These are phyloP conservation scores for Fusarium caatingaense DNA, from an alignment of 2,329 filamentous ascomycete species.

Conservation along the genomic window DNA sequence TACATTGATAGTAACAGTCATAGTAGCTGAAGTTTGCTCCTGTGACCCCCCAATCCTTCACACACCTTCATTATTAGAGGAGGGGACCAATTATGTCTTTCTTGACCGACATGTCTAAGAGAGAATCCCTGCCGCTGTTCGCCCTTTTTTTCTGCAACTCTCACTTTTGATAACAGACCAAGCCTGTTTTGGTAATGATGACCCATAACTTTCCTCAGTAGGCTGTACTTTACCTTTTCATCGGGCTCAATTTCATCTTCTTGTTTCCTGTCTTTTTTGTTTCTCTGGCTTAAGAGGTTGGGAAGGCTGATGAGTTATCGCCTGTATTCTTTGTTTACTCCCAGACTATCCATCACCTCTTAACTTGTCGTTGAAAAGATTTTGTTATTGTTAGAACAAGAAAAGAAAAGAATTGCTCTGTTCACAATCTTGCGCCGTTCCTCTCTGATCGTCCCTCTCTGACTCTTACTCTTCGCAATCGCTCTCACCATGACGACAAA, in stretches of 20 bases:
- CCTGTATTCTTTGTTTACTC: neutral
- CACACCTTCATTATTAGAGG: slow-evolving; percentile 1
- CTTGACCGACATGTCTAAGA: slow-evolving; percentile 18
- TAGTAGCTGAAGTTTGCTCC: slow-evolving; percentile 13
- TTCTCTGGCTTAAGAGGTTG: slow-evolving; percentile 4
- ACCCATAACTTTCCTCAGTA: slow-evolving; percentile 14
- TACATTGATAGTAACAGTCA: neutral
- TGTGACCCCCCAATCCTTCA: slow-evolving; percentile 25
- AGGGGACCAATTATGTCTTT: slow-evolving; percentile 17
- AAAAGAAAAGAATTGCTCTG: slow-evolving; percentile 15
- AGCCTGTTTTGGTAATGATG: slow-evolving; percentile 25
- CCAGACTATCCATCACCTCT: neutral
- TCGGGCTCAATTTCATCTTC: neutral
- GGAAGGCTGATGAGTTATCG: slow-evolving; percentile 12
- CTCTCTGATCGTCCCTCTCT: neutral
- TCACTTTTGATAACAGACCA: slow-evolving; percentile 3
- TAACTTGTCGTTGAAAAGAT: neutral
- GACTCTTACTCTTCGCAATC: slow-evolving; percentile 9
- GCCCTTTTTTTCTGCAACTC: slow-evolving; percentile 21
- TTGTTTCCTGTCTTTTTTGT: slow-evolving; percentile 9
- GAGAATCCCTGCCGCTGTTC: slow-evolving; percentile 12
- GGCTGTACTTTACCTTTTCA: slow-evolving; percentile 16
- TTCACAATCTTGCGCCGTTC: slow-evolving; percentile 6
- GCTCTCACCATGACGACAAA: slow-evolving; percentile 41
- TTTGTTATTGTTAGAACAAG: neutral